phyloP scores from a whole-genome alignment of 371 early-diverging fungal genomes.

The Apophysomyces sp. region DNA sequence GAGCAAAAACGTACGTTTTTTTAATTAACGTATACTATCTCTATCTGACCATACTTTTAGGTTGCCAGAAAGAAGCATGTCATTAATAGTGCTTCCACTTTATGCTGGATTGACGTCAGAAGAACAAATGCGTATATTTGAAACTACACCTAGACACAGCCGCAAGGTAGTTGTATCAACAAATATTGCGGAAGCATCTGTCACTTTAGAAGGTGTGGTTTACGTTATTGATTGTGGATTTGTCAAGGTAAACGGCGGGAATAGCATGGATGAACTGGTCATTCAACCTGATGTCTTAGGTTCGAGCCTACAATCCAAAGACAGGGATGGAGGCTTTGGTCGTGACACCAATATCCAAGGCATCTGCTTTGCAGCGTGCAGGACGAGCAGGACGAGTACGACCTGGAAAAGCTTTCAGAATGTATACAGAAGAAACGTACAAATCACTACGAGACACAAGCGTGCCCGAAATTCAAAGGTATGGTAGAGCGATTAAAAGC shows the following conservation, averaged over 20 bases:
- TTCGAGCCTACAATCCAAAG: slow-evolving; percentile 62
- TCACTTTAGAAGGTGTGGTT: slow-evolving; percentile 83
- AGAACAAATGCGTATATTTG: slow-evolving; percentile 71
- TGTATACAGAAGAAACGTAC: slow-evolving; percentile 75
- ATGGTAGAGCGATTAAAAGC: not conserved
- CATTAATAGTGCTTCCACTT: slow-evolving; percentile 67
- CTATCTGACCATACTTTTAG: slow-evolving; percentile 5
- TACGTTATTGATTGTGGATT: slow-evolving; percentile 87
- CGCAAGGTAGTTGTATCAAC: slow-evolving; percentile 87
- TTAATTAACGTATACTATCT: not conserved
- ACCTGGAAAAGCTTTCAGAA: slow-evolving; percentile 68
- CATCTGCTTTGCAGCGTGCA: slow-evolving; percentile 77
- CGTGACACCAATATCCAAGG: slow-evolving; percentile 66
- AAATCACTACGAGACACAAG: slow-evolving; percentile 44
- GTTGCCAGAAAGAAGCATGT: slow-evolving; percentile 36
- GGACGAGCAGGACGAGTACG: slow-evolving; percentile 81
- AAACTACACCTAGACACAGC: slow-evolving; percentile 55
- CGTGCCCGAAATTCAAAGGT: slow-evolving; percentile 78
- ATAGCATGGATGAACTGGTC: not conserved
- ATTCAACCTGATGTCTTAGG: slow-evolving; percentile 41
- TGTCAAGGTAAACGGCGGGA: slow-evolving; percentile 63
- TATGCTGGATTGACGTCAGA: slow-evolving; percentile 75
- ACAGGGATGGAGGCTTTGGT: slow-evolving; percentile 63
- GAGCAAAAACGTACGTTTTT: slow-evolving; percentile 48
- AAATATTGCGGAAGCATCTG: slow-evolving; percentile 81